Evolutionary conservation across 768 basidiomycete genomes (phyloP), one percentile per base, ranked within the genome.

Genomic region (Xerocomus spinulosus): DNA sequence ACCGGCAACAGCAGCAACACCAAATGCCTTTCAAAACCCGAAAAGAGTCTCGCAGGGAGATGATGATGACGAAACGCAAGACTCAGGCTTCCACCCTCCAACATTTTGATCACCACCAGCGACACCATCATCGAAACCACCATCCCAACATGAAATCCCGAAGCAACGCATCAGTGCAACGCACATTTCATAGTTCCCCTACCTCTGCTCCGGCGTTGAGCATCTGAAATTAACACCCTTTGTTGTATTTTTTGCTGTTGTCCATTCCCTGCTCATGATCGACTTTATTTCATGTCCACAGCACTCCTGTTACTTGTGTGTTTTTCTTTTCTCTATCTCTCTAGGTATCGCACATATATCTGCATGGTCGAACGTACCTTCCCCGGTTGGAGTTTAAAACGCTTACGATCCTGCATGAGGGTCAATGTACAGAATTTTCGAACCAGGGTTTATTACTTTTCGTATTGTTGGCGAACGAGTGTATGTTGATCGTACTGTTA

Each of bases 101-200:
- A 32, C 65, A 67, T 38, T 63, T 72, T n/a, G 70, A 75, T 39
- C 72, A 73, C 42, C 72, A 70, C 42, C 73, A 76, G 35, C 73
- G 71, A 42, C 76, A 78, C 30, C 76, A 76, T 44, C 75, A 76
- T 51, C 70, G 74, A 38, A 82, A 81, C 53, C 75, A 78, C 56
- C 79, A 82, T 52, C 82, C 85, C 20, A 87, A 87, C 61, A 67
- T 70, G 62, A 86, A 83, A 69, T 68, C 70, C 43, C 76, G 84
- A 34, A 73, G 78, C 46, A 72, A 75, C 38, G 70, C 72, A 46
- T 76, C 81, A 43, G 66, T 73, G 62, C 84, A 87, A 64, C 74
- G 75, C 52, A 58, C 68, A 10, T 72, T 65, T 48, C 67, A 66
- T 37, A 70, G 77, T 26, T 67, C 66, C 3, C 65, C 66, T 21